phyloP scores from a whole-genome alignment of 345 rosid genomes.

The Eucalyptus virginea region DNA sequence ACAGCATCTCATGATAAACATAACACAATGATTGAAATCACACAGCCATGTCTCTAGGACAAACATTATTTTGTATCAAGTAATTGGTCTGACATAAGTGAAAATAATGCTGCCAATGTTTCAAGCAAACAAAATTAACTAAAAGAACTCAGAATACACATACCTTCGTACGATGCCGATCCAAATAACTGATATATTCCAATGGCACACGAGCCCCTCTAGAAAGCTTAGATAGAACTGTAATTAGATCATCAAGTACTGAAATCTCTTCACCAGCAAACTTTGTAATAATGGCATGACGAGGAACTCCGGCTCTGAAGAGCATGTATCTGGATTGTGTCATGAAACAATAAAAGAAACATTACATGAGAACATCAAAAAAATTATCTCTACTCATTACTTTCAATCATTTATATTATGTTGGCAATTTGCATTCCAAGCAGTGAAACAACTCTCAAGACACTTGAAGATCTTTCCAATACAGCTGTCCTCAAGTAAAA shows the following conservation, averaged over 20 bases:
- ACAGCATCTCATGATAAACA: neutral
- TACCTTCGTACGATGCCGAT: conserved; percentile 97
- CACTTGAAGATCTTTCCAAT: neutral
- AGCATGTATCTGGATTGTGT: conserved; percentile 67
- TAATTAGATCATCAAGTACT: conserved; percentile 50
- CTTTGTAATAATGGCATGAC: conserved; percentile 90
- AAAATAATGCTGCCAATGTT: neutral
- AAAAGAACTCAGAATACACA: neutral
- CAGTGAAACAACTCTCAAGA: neutral
- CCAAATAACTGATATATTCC: conserved; percentile 67
- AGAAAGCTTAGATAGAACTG: conserved; percentile 55
- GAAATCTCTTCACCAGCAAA: conserved; percentile 80
- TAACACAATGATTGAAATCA: neutral
- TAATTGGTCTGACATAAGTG: neutral
- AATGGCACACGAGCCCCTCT: conserved; percentile 87
- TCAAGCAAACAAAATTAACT: neutral
- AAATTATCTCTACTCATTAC: neutral
- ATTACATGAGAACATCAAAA: neutral
- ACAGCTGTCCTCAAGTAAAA: neutral
- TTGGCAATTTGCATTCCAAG: neutral
- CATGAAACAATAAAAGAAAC: neutral
- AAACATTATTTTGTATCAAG: neutral
- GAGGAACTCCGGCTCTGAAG: conserved; percentile 90
- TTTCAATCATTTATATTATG: neutral
- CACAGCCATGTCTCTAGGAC: neutral